phyloP scores from a whole-genome alignment of 2,329 filamentous ascomycete species.

The Penicillium sp. region DNA sequence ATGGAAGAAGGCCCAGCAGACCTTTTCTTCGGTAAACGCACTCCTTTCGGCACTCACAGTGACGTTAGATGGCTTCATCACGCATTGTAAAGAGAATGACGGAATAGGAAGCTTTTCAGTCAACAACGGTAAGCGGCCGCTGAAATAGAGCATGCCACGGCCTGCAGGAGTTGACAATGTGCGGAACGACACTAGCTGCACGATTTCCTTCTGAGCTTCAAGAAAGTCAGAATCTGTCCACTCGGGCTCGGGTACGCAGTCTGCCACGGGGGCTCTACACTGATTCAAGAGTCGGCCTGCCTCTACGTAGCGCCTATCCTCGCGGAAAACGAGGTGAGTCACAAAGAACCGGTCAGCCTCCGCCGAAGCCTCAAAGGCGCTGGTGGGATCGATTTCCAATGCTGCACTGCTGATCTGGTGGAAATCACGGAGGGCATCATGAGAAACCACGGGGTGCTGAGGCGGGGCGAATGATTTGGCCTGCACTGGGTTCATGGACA shows the following conservation, averaged over 20 bases:
- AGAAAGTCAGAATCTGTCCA: slow-evolving; percentile 88
- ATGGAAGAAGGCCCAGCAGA: slow-evolving; percentile 98
- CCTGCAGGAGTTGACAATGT: slow-evolving; percentile 90
- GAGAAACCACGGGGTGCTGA: slow-evolving; percentile 58
- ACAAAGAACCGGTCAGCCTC: slow-evolving; percentile 84
- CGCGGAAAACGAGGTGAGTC: slow-evolving; percentile 85
- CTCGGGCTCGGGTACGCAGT: slow-evolving; percentile 73
- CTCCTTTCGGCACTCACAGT: slow-evolving; percentile 91
- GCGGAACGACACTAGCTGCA: slow-evolving; percentile 82
- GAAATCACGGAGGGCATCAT: slow-evolving; percentile 74
- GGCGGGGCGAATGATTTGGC: slow-evolving; percentile 42
- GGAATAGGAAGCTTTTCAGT: slow-evolving; percentile 90
- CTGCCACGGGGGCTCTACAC: slow-evolving; percentile 77
- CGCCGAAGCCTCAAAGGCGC: slow-evolving; percentile 75
- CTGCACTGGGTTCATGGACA: slow-evolving; percentile 62
- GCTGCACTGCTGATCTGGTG: slow-evolving; percentile 71
- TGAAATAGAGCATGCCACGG: slow-evolving; percentile 85
- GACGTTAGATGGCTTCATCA: slow-evolving; percentile 89
- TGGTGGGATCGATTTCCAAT: slow-evolving; percentile 56
- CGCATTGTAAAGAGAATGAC: slow-evolving; percentile 88
- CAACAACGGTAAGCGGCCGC: slow-evolving; percentile 82
- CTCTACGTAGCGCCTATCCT: slow-evolving; percentile 88
- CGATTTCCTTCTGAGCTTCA: slow-evolving; percentile 89
- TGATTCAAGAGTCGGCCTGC: slow-evolving; percentile 86
- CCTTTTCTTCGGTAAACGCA: slow-evolving; percentile 91